Evolutionary conservation across 306 rosid genomes (phyloP).

Genomic region (Benincasa hispida): DNA sequence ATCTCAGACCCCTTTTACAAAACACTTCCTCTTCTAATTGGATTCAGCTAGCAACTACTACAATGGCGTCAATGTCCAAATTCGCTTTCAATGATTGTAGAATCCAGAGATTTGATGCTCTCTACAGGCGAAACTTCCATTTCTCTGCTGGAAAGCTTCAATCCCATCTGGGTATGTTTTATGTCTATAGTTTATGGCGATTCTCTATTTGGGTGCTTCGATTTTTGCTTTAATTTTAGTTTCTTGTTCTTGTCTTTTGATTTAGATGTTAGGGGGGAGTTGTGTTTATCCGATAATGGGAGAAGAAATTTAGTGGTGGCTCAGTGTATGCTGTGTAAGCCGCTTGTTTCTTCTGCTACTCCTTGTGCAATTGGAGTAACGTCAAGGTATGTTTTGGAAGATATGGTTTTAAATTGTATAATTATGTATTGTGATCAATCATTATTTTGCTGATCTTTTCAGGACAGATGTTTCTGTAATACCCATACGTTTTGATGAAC

Average conservation of each 20-base stretch:
- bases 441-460: no score
- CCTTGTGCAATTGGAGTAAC: slow-evolving; percentile 6
- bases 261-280: slow-evolving; percentile 27
- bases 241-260: background rate
- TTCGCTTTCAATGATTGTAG: slow-evolving; percentile 33
- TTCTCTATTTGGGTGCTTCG: background rate
- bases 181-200: background rate
- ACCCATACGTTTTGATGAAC: background rate
- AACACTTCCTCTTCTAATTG: background rate
- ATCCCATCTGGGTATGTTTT: slow-evolving; percentile 36
- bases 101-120: slow-evolving; percentile 13
- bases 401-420: background rate
- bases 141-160: slow-evolving; percentile 20
- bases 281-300: slow-evolving; percentile 25
- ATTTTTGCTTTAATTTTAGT: background rate
- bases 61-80: slow-evolving; percentile 53
- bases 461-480: background rate
- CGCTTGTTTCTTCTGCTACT: slow-evolving; percentile 19
- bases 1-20: background rate
- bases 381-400: slow-evolving; percentile 32
- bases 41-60: background rate
- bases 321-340: slow-evolving; percentile 26
- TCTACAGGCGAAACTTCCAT: slow-evolving; percentile 18
- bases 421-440: no score
- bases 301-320: slow-evolving; percentile 25